Evolutionary conservation across 306 rosid genomes (phyloP), one percentile per base, ranked within the genome.

Genomic region (Rosa lucieae): DNA sequence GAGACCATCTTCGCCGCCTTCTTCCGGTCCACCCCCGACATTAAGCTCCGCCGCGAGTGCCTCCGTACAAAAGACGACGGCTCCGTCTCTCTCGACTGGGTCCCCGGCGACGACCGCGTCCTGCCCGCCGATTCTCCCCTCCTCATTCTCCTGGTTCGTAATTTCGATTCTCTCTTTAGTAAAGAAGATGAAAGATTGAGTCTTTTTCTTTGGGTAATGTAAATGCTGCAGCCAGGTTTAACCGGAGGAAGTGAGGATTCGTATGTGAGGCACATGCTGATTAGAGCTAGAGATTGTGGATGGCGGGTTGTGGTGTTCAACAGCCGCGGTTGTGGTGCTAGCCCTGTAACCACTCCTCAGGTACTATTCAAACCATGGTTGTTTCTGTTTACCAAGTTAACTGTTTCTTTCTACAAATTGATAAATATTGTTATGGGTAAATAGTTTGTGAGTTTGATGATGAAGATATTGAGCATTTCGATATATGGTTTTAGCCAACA

Each of bases 311-410:
- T 90, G 26, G 94, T 95, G 42, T 95, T 95, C 88, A 93, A 95
- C 76, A 91, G 98, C 77, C 89, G 99, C 26, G 98, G 98, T 53
- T 92, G 99, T 78, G 99, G 92, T 9, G 74, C 79, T 83, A 88
- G 99, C 86, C 99, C 99, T 70, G 93, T 93, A 46, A 91, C 91
- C 53, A 90, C 99, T 73, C 94, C 99, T 77, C 92, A 91, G 99
- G 99, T 91, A 81, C 59, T 53, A 53, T 46, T 12, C 49, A 46
- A 46, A 46, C 49, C 49, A 11, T 32, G 51, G 2, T 55, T 43
- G 15, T 74, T 18, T 6, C 14, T 42, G 78, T 23, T 58, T 58
- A 59, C 46, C 70, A 11, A 72, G 26, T 51, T 51, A 17, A 71
- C 51, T n/a, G 5, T 40, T 56, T 21, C 17, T 40, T 20, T 3